Conservation (phyloP, 805 yeast species). For the Komagataella pastoris region DNA sequence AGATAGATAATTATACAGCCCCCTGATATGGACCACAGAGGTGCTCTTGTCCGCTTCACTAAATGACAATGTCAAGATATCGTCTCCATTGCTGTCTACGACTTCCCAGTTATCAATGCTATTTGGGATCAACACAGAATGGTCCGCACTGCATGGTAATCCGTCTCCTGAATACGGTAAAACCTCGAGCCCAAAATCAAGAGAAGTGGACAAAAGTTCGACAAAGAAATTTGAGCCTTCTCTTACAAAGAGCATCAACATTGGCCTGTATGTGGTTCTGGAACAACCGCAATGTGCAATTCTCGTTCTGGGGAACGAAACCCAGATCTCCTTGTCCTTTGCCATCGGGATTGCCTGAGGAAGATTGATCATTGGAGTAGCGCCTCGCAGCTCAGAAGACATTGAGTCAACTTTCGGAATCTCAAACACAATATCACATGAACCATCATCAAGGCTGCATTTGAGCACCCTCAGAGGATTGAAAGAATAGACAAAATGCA, state of each 20-base stretch:
- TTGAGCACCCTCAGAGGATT: constrained; percentile 6
- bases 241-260: constrained; percentile 14
- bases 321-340: constrained; percentile 19
- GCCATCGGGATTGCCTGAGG: neutral
- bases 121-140: constrained; percentile 22
- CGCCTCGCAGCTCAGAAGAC: constrained; percentile 4
- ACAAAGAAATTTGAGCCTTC: constrained; percentile 3
- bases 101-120: constrained; percentile 18
- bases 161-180: constrained; percentile 7
- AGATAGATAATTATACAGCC: constrained; percentile 11
- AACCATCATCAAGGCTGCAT: constrained; percentile 6
- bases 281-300: constrained; percentile 24
- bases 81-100: constrained; percentile 6
- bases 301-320: constrained; percentile 26
- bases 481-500: constrained; percentile 6
- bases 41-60: constrained; percentile 25
- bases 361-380: constrained; percentile 6
- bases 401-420: neutral
- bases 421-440: constrained; percentile 4
- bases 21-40: constrained; percentile 20
- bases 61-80: constrained; percentile 19
- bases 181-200: constrained; percentile 13
- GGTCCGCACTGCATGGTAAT: constrained; percentile 8
- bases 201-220: constrained; percentile 4
- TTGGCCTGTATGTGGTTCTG: constrained; percentile 22